phyloP scores from a whole-genome alignment of 179 eudicot genomes.

The Drosera spatulata region DNA sequence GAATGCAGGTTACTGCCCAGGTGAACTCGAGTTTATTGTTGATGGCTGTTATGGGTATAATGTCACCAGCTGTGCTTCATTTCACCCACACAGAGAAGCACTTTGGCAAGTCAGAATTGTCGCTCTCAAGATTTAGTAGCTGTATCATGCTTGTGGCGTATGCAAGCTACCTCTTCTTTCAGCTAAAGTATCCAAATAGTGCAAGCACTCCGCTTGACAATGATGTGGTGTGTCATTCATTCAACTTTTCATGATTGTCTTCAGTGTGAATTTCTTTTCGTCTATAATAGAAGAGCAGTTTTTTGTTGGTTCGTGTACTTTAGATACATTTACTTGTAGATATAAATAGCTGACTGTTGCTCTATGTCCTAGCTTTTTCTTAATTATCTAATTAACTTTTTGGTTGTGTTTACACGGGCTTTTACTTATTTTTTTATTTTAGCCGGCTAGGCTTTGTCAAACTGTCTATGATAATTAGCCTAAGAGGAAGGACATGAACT shows the following conservation, averaged over 20 bases:
- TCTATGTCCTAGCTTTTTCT: too few species aligned
- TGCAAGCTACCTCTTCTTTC: slow-evolving; percentile 89
- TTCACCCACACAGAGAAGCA: slow-evolving; percentile 85
- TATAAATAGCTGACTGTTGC: too few species aligned
- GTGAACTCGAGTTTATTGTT: slow-evolving; percentile 84
- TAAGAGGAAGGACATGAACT: too few species aligned
- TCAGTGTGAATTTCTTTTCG: background rate
- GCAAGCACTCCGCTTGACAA: slow-evolving; percentile 34
- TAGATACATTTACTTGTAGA: too few species aligned
- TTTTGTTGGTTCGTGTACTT: too few species aligned
- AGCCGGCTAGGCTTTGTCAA: too few species aligned
- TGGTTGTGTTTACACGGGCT: too few species aligned
- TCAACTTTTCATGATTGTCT: background rate
- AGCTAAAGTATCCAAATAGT: slow-evolving; percentile 56
- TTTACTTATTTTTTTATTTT: too few species aligned
- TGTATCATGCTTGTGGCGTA: slow-evolving; percentile 90
- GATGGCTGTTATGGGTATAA: slow-evolving; percentile 98
- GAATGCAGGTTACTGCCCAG: slow-evolving; percentile 60
- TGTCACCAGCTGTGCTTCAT: slow-evolving; percentile 92
- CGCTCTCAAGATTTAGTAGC: slow-evolving; percentile 94
- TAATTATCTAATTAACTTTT: too few species aligned
- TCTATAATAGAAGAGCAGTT: too few species aligned
- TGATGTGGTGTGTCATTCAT: slow-evolving; percentile 28
- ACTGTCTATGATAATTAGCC: too few species aligned
- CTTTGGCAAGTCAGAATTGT: slow-evolving; percentile 72